These are phyloP conservation scores for Phaeosphaeria sp. DNA, from an alignment of 2,329 filamentous ascomycete genomes.

Conservation along the genomic window DNA sequence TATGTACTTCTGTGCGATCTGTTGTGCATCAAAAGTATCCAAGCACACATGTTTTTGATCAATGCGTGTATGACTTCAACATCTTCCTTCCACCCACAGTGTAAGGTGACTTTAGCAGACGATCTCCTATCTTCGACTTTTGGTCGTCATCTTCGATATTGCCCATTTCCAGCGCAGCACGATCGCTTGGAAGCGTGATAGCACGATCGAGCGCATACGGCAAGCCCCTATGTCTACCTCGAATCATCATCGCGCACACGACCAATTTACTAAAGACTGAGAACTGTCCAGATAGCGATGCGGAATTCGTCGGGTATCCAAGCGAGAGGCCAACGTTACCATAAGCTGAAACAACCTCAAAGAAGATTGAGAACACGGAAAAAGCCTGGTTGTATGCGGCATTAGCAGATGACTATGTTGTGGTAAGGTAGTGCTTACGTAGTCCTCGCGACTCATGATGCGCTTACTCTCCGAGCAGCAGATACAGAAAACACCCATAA, in stretches of 20 bases:
- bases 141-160: background rate
- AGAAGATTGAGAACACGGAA: background rate
- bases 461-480: background rate
- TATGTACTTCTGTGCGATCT: too few species aligned
- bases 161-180: background rate
- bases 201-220: background rate
- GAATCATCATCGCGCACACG: constrained; percentile 1
- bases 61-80: background rate
- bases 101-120: background rate
- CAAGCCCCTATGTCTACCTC: background rate
- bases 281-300: background rate
- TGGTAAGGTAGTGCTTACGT: background rate
- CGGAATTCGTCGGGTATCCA: background rate
- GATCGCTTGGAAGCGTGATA: background rate
- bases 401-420: background rate
- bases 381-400: background rate
- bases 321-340: background rate
- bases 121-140: background rate
- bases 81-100: background rate
- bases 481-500: background rate
- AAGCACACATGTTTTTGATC: too few species aligned
- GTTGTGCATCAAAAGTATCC: too few species aligned
- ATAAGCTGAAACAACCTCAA: background rate
- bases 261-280: background rate
- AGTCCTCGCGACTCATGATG: constrained; percentile 1